Conservation (phyloP, 768 basidiomycete genomes). For the Termitomyces sp. region DNA sequence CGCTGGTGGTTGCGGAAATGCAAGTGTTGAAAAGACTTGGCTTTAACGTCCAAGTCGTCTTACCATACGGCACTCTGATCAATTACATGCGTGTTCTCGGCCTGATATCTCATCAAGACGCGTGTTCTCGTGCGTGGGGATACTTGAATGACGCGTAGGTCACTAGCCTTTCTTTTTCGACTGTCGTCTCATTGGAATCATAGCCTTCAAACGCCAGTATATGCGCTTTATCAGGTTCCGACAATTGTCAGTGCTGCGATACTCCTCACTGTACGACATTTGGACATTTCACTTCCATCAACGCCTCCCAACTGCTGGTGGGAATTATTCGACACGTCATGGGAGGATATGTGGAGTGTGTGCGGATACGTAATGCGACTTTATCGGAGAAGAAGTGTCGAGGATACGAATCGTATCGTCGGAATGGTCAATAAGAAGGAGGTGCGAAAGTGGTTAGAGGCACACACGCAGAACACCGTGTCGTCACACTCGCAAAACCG, state of each 20-base stretch:
- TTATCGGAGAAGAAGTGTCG: slow-evolving; percentile 53
- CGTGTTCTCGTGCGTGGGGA: slow-evolving; percentile 83
- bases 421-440: slow-evolving; percentile 72
- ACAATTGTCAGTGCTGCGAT: slow-evolving; percentile 90
- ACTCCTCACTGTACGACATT: slow-evolving; percentile 67
- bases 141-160: slow-evolving; percentile 94
- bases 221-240: slow-evolving; percentile 83
- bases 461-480: slow-evolving; percentile 16
- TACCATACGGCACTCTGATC: slow-evolving; percentile 91
- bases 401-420: slow-evolving; percentile 37
- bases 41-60: slow-evolving; percentile 89
- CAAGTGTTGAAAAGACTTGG: slow-evolving; percentile 94
- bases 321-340: slow-evolving; percentile 87
- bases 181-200: background rate
- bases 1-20: slow-evolving; percentile 93
- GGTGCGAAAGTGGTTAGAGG: slow-evolving; percentile 79
- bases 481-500: background rate
- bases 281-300: slow-evolving; percentile 71
- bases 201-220: slow-evolving; percentile 91
- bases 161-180: background rate
- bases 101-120: slow-evolving; percentile 64
- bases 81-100: slow-evolving; percentile 92
- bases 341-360: slow-evolving; percentile 85
- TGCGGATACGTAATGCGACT: slow-evolving; percentile 82
- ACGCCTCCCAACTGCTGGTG: slow-evolving; percentile 79